Base-by-base conservation (phyloP, 2,329 filamentous ascomycete genomes). In the Ascochyta pisi region DNA sequence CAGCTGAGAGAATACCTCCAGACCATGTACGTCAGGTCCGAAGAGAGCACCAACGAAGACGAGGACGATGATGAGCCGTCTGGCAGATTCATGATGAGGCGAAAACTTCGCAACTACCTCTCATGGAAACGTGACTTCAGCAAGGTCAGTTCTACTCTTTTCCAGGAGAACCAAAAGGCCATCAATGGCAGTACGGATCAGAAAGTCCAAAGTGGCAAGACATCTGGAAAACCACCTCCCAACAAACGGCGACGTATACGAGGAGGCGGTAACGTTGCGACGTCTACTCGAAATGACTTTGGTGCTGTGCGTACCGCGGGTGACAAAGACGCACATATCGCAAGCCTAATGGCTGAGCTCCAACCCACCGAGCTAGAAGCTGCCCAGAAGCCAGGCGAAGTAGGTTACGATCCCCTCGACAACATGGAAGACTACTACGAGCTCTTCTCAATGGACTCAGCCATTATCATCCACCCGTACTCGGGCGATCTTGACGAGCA, bases 401-500 rank as follows among this genome's bases (percentile, higher is more conserved):
- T 96, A 23, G 81, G 87, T 2, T 80, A 86, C 5, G 95, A 98
- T 74, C 89, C 91, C 1, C 81, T 97, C 7, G 90, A 96, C 43
- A 85, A 96, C 70, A 94, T 95, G 89, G 93, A 97, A 61, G 89
- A 94, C 64, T 95, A 89, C 77, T 98, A 93, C 73, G 86, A 95
- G 73, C 83, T 98, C 29, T 96, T 94, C 73, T 91, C 96, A 50
- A 95, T 96, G 87, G 85, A 91, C 64, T 91, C 96, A 63, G 81
- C 98, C 19, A 83, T 98, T 12, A 86, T 96, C 37, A 83, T 98
- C 16, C 95, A 98, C 73, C 90, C 95, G 1, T 99, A 96, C 73
- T 92, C 96, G 57, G 93, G 93, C 10, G 95, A 98, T 72, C 89
- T 94, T 79, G 95, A 99, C 73, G 95, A 98, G 72, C 91, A 96